A percentile compares a stretch with the other conserved stretches of the same genome.
Conservation (phyloP, 1,284 basidiomycete genomes). For the Somion occarium region DNA sequence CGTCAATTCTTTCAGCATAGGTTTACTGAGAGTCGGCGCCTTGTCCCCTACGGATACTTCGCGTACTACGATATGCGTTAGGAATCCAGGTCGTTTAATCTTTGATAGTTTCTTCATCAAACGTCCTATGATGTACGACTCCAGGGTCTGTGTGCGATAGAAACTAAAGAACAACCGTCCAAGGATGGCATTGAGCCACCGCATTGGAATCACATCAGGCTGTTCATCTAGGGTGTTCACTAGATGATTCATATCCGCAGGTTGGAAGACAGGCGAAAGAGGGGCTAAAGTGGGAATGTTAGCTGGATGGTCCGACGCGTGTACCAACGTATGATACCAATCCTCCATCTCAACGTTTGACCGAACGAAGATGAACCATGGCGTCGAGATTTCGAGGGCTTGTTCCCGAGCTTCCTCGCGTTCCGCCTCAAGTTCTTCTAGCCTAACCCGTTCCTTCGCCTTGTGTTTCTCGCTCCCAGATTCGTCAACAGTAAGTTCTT, state of each 20-base stretch:
- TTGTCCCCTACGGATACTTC: constrained; percentile 87
- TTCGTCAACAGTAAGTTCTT: constrained; percentile 35
- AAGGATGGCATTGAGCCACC: constrained; percentile 94
- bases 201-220: constrained; percentile 92
- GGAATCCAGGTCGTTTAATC: constrained; percentile 83
- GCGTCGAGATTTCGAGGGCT: constrained; percentile 46
- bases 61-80: constrained; percentile 82
- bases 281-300: constrained; percentile 53
- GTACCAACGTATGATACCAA: constrained; percentile 90
- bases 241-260: constrained; percentile 80
- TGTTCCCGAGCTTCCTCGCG: constrained; percentile 45
- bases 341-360: constrained; percentile 89
- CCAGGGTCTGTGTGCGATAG: constrained; percentile 79
- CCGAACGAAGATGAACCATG: constrained; percentile 89
- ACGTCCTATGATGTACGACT: constrained; percentile 80
- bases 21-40: constrained; percentile 84
- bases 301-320: constrained; percentile 59
- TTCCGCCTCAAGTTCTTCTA: constrained; percentile 39
- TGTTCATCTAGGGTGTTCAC: constrained; percentile 85
- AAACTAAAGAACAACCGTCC: constrained; percentile 92
- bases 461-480: constrained; percentile 32
- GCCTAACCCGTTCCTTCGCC: constrained; percentile 40
- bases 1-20: constrained; percentile 95
- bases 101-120: constrained; percentile 93
- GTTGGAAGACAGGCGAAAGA: constrained; percentile 63